Percentiles rank a stretch among this genome's conserved stretches.
phyloP scores from a whole-genome alignment of 371 early-diverging fungal genomes.

The Modicella reniformis region DNA sequence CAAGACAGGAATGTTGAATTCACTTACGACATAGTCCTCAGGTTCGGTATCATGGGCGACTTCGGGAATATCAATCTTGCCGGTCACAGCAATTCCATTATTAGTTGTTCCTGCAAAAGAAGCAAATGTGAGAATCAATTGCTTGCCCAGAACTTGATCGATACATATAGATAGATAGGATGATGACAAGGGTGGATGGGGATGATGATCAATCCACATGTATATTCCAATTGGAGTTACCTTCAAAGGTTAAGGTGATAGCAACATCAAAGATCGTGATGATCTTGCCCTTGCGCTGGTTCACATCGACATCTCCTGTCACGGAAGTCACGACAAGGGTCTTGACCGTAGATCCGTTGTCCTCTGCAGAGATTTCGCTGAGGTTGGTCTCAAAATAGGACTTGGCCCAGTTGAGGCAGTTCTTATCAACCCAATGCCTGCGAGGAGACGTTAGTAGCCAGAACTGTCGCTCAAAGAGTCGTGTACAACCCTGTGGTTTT shows the following conservation, averaged over 20 bases:
- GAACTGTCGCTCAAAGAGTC: too few relatives aligned
- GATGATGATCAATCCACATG: too few relatives aligned
- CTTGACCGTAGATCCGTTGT: slow-evolving; percentile 63
- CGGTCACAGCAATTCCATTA: slow-evolving; percentile 76
- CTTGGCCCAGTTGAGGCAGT: slow-evolving; percentile 89
- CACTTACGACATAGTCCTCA: slow-evolving; percentile 82
- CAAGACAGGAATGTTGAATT: background rate
- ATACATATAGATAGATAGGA: background rate
- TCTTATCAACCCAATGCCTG: slow-evolving; percentile 91
- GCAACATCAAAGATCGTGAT: slow-evolving; percentile 87
- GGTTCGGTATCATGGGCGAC: slow-evolving; percentile 88
- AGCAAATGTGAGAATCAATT: background rate
- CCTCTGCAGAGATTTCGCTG: slow-evolving; percentile 50
- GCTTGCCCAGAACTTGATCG: background rate
- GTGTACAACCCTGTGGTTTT: too few relatives aligned
- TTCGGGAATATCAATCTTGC: slow-evolving; percentile 88
- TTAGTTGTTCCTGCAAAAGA: slow-evolving; percentile 59
- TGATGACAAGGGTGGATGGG: too few relatives aligned
- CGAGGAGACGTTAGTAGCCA: background rate
- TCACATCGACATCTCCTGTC: slow-evolving; percentile 87
- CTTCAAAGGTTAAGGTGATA: slow-evolving; percentile 80
- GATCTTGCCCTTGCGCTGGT: slow-evolving; percentile 92
- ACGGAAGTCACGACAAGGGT: slow-evolving; percentile 70
- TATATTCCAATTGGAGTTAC: slow-evolving; percentile 54
- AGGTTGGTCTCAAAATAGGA: slow-evolving; percentile 75